A percentile compares a stretch with the other conserved stretches of the same genome.
phyloP scores from a whole-genome alignment of 2,329 filamentous ascomycete species.

The Aspergillus carbonarius region DNA sequence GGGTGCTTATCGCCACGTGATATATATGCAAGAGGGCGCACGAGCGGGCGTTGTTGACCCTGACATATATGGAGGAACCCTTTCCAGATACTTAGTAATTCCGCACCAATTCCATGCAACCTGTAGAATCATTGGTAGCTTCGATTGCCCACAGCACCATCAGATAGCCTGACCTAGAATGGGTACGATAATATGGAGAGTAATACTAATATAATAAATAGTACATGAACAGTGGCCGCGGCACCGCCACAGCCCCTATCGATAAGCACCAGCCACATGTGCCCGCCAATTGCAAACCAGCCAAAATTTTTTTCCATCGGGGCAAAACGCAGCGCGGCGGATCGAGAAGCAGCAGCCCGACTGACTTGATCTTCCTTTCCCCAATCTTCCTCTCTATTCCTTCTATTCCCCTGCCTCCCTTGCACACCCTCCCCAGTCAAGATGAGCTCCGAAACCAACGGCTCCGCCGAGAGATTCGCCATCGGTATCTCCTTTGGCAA shows the following conservation, averaged over 20 bases:
- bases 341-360: slow-evolving; percentile 4
- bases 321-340: slow-evolving; percentile 13
- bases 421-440: slow-evolving; percentile 18
- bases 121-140: background rate
- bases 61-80: background rate
- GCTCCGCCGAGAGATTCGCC: slow-evolving; percentile 59
- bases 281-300: slow-evolving; percentile 29
- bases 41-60: background rate
- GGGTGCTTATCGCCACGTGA: slow-evolving; percentile 32
- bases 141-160: background rate
- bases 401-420: slow-evolving; percentile 11
- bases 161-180: background rate
- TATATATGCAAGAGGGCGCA: background rate
- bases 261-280: slow-evolving; percentile 37
- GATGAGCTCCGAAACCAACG: slow-evolving; percentile 56
- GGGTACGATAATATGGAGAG: no score
- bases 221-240: background rate
- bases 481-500: slow-evolving; percentile 99
- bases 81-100: no score
- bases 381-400: slow-evolving; percentile 7
- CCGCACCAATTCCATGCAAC: no score
- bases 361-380: background rate
- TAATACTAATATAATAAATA: no score
- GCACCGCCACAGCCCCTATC: slow-evolving; percentile 35
- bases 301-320: slow-evolving; percentile 31